Percentiles rank a stretch among this genome's conserved stretches.
Conservation (phyloP, 2,329 filamentous ascomycete species). For the Colletotrichum sansevieriae region DNA sequence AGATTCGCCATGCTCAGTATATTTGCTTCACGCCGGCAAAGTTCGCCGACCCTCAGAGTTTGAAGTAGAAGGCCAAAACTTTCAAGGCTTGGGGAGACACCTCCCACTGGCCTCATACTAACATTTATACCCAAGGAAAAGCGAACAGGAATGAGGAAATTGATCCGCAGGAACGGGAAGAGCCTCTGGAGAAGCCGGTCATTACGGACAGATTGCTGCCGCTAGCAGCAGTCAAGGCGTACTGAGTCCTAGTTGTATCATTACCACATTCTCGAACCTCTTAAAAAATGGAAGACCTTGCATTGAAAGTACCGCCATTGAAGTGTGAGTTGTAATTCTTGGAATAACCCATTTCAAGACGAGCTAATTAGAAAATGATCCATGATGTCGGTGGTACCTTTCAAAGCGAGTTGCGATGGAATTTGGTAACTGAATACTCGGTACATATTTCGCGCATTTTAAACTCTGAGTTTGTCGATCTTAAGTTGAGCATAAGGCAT, state of each 20-base stretch:
- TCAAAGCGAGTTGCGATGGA: no score
- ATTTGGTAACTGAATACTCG: no score
- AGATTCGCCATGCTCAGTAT: conserved; percentile 53
- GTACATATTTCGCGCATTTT: no score
- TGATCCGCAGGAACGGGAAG: conserved; percentile 51
- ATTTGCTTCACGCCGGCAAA: conserved; percentile 52
- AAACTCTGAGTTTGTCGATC: no score
- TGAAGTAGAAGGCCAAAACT: conserved; percentile 41
- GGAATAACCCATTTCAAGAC: no score
- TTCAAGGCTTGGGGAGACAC: conserved; percentile 47
- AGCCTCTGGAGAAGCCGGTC: conserved; percentile 46
- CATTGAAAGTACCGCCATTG: background rate
- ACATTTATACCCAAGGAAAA: conserved; percentile 50
- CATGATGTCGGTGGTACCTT: no score
- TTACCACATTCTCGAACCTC: no score
- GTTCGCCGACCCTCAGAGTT: conserved; percentile 49
- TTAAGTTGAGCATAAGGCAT: no score
- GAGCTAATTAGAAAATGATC: no score
- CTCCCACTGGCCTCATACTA: conserved; percentile 52
- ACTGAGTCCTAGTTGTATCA: background rate
- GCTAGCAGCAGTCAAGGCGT: conserved; percentile 46
- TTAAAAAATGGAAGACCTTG: background rate
- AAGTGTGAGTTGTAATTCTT: background rate
- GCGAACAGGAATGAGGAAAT: conserved; percentile 24
- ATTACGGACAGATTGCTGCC: conserved; percentile 46